Evolutionary conservation across 1,284 basidiomycete genomes (phyloP).

Genomic region (Cutaneotrichosporon cutaneum): DNA sequence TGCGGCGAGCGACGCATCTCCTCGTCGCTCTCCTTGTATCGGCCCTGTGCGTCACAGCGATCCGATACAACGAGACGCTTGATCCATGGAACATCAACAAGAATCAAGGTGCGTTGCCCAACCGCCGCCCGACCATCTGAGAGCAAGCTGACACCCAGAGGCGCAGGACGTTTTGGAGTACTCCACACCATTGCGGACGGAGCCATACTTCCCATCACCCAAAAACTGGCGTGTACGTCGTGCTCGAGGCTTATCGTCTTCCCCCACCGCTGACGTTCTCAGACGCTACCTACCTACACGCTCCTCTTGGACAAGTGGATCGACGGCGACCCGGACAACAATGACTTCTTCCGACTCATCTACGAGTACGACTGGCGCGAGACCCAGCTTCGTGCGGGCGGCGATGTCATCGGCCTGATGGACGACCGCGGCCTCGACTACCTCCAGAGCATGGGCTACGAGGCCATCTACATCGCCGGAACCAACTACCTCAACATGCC

Average conservation of each 20-base stretch:
- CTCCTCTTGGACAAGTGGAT: slow-evolving; percentile 87
- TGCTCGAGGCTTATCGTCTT: slow-evolving; percentile 41
- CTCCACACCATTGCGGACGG: slow-evolving; percentile 52
- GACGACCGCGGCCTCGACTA: slow-evolving; percentile 70
- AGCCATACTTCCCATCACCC: slow-evolving; percentile 70
- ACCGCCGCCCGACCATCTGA: background rate
- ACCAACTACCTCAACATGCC: slow-evolving; percentile 90
- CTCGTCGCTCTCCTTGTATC: slow-evolving; percentile 11
- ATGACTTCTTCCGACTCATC: slow-evolving; percentile 76
- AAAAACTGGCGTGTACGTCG: slow-evolving; percentile 69
- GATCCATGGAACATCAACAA: slow-evolving; percentile 78
- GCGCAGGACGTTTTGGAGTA: slow-evolving; percentile 66
- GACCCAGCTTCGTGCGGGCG: slow-evolving; percentile 80
- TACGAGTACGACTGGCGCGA: slow-evolving; percentile 83
- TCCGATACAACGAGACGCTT: slow-evolving; percentile 67
- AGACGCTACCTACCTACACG: slow-evolving; percentile 73
- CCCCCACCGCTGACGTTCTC: slow-evolving; percentile 1
- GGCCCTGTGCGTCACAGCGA: slow-evolving; percentile 22
- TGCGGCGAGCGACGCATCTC: slow-evolving; percentile 4
- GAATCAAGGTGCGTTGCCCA: slow-evolving; percentile 59
- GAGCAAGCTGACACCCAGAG: slow-evolving; percentile 54
- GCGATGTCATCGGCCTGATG: slow-evolving; percentile 74
- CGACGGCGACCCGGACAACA: slow-evolving; percentile 84
- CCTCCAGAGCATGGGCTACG: slow-evolving; percentile 79
- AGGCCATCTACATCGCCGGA: slow-evolving; percentile 80